These are phyloP conservation scores for Senna siamea DNA, from an alignment of 306 rosid species.

Conservation along the genomic window DNA sequence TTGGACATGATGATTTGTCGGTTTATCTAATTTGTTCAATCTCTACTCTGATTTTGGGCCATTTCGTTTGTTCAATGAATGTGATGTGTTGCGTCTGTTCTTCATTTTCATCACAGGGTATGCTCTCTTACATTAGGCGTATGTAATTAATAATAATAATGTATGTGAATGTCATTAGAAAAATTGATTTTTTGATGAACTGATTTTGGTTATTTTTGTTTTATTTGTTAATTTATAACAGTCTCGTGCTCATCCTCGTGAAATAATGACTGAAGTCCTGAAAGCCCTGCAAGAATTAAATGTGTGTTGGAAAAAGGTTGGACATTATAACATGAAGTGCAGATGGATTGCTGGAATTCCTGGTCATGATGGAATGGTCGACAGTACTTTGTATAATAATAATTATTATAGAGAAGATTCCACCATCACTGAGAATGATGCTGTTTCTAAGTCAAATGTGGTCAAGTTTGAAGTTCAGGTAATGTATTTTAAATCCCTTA, in stretches of 20 bases:
- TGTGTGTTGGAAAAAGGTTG: conserved; percentile 96
- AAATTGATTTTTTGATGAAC: conserved; percentile 17
- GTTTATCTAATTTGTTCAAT: conserved; percentile 32
- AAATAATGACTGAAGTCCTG: conserved; percentile 95
- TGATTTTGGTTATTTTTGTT: conserved; percentile 14
- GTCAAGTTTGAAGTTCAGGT: conserved; percentile 99
- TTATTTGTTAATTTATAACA: conserved; percentile 39
- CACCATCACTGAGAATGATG: conserved; percentile 63
- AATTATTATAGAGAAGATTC: conserved; percentile 65
- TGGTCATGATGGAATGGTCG: conserved; percentile 71
- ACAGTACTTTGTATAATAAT: conserved; percentile 48
- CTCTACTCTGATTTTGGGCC: conserved; percentile 8
- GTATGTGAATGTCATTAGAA: neutral
- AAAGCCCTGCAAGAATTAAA: conserved; percentile 87
- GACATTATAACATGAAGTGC: conserved; percentile 97
- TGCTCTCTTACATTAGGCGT: neutral
- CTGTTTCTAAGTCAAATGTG: conserved; percentile 57
- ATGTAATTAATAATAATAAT: no score
- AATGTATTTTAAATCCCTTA: conserved; percentile 28
- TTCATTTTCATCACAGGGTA: conserved; percentile 15
- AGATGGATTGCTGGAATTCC: conserved; percentile 65
- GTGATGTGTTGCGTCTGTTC: conserved; percentile 17
- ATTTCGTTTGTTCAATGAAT: conserved; percentile 22
- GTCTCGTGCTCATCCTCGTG: conserved; percentile 95
- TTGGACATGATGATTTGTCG: conserved; percentile 7